A percentile compares a stretch with the other conserved stretches of the same genome.
These are phyloP conservation scores for Chimonanthus salicifolius DNA, from an alignment of 164 flowering plant genomes.

Conservation along the genomic window DNA sequence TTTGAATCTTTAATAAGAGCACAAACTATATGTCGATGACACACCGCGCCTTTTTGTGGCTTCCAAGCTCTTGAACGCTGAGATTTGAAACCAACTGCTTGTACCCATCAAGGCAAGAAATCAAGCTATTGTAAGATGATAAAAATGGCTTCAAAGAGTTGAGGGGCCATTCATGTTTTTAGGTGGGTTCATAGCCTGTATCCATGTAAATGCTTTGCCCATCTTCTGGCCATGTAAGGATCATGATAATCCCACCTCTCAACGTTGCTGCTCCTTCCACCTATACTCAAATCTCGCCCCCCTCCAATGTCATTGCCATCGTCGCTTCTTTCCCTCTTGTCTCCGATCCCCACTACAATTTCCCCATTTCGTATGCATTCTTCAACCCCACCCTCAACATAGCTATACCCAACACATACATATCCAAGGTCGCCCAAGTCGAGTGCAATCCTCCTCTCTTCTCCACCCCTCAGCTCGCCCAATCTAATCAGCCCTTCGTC, in stretches of 20 bases:
- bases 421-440: conserved; percentile 36
- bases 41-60: too few species aligned
- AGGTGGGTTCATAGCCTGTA: conserved; percentile 41
- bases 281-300: conserved; percentile 25
- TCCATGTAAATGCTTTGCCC: conserved; percentile 92
- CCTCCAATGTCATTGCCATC: conserved; percentile 19
- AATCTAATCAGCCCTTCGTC: conserved; percentile 48
- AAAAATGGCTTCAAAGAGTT: neutral
- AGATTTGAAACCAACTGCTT: neutral
- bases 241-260: conserved; percentile 84
- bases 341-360: conserved; percentile 38
- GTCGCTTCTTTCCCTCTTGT: conserved; percentile 26
- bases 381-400: conserved; percentile 46
- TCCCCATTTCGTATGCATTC: conserved; percentile 59
- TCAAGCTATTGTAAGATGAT: neutral
- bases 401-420: conserved; percentile 58
- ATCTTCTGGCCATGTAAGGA: conserved; percentile 85
- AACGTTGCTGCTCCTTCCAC: conserved; percentile 53
- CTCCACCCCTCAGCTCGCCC: conserved; percentile 72
- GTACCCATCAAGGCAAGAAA: neutral
- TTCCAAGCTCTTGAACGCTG: too few species aligned
- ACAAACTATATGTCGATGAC: too few species aligned
- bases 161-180: neutral
- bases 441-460: conserved; percentile 63
- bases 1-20: too few species aligned